Evolutionary conservation across 108 stramenopile genomes (phyloP), one percentile per base, ranked within the genome.

Genomic region (Skeletonema marinoi): DNA sequence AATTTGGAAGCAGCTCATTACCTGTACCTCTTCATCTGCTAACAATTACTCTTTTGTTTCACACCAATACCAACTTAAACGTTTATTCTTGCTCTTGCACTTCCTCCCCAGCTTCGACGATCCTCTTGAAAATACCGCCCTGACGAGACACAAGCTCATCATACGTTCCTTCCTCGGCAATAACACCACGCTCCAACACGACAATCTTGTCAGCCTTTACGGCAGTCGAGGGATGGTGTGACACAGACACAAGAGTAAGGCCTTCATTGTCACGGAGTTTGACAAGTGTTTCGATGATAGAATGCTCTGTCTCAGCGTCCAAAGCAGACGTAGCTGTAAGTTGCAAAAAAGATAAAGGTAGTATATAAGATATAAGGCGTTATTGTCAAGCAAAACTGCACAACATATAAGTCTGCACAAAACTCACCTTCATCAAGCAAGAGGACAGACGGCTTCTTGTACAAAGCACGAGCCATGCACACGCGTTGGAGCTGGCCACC

Each of bases 131-230:
- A 42, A 80, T 60, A 32, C 88, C 80, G 16, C 65, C 69, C 11
- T 4, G 17, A 4, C 25, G 50, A 48, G 51, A 54, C 21, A 89
- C n/a, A 12, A 89, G 84, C 41, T 91, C 89, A 11, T 56, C 31
- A 81, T 88, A 89, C 6, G 68, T 84, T 32, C 90, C 90, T 17
- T 80, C 32, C 81, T 92, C 88, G 11, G 60, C 78, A 6, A 90
- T 60, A 13, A 68, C 42, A 19, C 89, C 89, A 12, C 32, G 3
- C 38, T 87, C 68, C 36, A 92, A 73, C 12, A 92, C 87, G 17
- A 88, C 86, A 50, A 92, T 90, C 13, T 54, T 83, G 83, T 90
- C 87, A 9, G 87, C 86, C 32, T 74, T 74, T 36, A 67, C 59
- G 38, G 90, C 83, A 32, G 91, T 90, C 10, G 32, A 41, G 3